Evolutionary conservation across 331 rosid species (phyloP), one percentile per base, ranked within the genome.

Genomic region (Cydonia oblonga): DNA sequence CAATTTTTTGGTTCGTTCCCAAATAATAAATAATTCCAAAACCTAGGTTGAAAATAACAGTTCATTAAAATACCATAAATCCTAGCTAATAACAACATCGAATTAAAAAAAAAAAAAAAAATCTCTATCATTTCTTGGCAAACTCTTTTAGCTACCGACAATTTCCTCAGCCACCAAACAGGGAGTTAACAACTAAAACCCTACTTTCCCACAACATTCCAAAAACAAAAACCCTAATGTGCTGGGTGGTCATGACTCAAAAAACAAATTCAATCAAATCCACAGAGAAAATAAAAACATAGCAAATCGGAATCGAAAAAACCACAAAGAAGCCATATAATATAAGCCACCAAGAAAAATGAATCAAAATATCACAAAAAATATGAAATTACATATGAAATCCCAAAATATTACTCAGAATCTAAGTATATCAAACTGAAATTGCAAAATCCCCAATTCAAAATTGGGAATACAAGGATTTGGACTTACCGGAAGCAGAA

Each of bases 401-500:
- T 12, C 26, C 25, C n/a, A 18, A 70, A 14, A 20, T 74, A 25
- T 3, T 5, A 35, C 40, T 35, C 40, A 35, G 40, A 35, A 35
- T 35, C 40, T 35, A 3, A 16, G 53, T 16, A 6, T 46, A 46
- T 46, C 53, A 46, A 16, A 46, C 53, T 16, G 9, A 46, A 46
- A 46, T 16, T 46, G 53, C n/a, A 46, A 18, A 46, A 46, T 15
- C 53, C 53, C 54, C 2, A 49, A 49, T 49, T 49, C 54, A 49
- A 49, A 49, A 49, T 2, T 49, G 54, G 54, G 54, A 49, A 49
- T 16, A 49, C 54, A 49, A 74, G 65, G 56, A 25, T 40, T 0
- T 14, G 59, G 64, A 76, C 74, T 76, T 65, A 76, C 84, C 72
- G 15, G 35, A 75, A 35, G 71, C 53, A 52, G 35, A 28, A 32